Base-by-base conservation (phyloP, 2,329 filamentous ascomycete genomes). In the Aspergillus neotritici region DNA sequence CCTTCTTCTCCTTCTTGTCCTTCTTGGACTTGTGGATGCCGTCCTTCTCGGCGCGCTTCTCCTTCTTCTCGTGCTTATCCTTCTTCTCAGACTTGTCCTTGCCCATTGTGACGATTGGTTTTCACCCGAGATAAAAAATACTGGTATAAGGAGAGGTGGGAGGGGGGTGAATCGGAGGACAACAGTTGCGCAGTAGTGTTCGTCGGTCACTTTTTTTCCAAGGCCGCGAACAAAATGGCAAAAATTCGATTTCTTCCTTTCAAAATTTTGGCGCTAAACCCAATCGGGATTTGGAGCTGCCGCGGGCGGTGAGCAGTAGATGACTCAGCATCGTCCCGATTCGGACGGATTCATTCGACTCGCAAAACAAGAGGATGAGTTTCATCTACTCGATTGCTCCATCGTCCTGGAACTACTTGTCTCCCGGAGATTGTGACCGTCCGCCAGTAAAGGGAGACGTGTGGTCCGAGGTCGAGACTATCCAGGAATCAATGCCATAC, bases 61-160 rank as follows among this genome's bases (percentile, higher is more conserved):
- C 61, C 60, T 64, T 64, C 61, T 63, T 64, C 55, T 70, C 67
- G 53, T 58, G 61, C 63, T 71, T 71, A 51, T 71, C 66, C 58
- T 68, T 64, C 60, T 73, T 74, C 44, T 71, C 67, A 50, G 60
- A 56, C 57, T 64, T 67, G 51, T 72, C 69, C 57, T 72, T 72
- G 41, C 61, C 69, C 69, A 72, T 72, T 50, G 43, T 68, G 55
- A 53, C 51, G 53, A 43, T 52, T 53, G 34, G 34, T 42, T 30
- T 30, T 36, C 40, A 44, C 40, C 39, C 30, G 37, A 21, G 14
- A 29, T 37, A 17, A 43, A 32, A 39, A 21, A 32, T 47, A 37
- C 41, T 31, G 37, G 36, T 41, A 48, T 36, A 33, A 29, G 43
- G 41, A 33, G 41, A 39, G 38, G 31, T 41, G 47, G 37, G 45